Evolutionary conservation across 1,284 basidiomycete species (phyloP).

Genomic region (Vanrija pseudolonga): DNA sequence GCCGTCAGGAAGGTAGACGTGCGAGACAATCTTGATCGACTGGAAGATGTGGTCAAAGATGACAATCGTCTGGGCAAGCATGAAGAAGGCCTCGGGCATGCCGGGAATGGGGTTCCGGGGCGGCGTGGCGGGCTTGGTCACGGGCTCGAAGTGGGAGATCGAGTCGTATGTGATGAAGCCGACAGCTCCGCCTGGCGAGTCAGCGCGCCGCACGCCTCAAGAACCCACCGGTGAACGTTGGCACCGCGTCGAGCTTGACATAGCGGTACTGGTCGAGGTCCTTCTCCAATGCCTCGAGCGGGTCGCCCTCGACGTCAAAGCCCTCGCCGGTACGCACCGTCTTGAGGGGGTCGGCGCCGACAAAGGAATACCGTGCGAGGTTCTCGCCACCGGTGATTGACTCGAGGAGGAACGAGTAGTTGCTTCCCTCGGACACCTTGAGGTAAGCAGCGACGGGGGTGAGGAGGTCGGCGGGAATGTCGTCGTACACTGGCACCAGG

Average conservation of each 20-base stretch:
- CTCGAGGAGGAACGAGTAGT: constrained; percentile 89
- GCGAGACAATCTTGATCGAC: constrained; percentile 89
- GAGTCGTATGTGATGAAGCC: constrained; percentile 98
- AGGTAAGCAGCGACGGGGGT: constrained; percentile 98
- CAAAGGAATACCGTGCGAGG: constrained; percentile 90
- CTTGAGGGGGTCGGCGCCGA: constrained; percentile 95
- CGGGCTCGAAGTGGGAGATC: constrained; percentile 94
- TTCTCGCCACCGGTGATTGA: constrained; percentile 88
- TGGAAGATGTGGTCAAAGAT: constrained; percentile 98
- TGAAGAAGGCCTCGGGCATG: constrained; percentile 93
- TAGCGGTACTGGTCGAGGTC: constrained; percentile 86
- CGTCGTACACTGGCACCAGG: constrained; percentile 77
- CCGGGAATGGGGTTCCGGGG: constrained; percentile 69
- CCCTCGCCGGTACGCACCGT: constrained; percentile 82
- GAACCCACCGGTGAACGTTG: constrained; percentile 72
- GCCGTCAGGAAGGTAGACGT: constrained; percentile 74
- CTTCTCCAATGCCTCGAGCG: constrained; percentile 75
- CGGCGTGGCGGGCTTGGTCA: constrained; percentile 61
- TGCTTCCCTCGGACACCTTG: constrained; percentile 83
- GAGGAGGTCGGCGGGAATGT: constrained; percentile 90
- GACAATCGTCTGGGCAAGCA: constrained; percentile 91
- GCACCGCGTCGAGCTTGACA: constrained; percentile 82
- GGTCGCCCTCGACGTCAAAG: constrained; percentile 81
- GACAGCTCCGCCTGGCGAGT: constrained; percentile 74
- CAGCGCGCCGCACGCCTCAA: constrained; percentile 2